Evolutionary conservation across 495 filamentous ascomycete species (phyloP).

Genomic region (Lasiosphaeria miniovina): DNA sequence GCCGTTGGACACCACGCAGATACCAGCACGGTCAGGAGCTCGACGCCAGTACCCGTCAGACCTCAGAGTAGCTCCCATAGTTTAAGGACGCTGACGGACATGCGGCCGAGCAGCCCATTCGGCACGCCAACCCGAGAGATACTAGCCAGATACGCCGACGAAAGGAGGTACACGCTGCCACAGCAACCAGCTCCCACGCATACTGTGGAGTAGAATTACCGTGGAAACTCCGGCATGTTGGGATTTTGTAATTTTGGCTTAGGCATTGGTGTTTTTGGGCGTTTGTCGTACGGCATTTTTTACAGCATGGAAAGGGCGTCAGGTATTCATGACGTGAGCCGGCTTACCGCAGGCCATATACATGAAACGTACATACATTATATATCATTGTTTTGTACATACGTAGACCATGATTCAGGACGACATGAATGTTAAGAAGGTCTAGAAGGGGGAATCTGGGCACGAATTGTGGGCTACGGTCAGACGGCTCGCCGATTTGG

Average conservation of each 20-base stretch:
- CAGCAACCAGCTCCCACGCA: neutral
- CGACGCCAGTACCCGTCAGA: constrained; percentile 1
- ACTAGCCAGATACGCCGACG: constrained; percentile 14
- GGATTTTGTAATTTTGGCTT: neutral
- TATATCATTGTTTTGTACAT: neutral
- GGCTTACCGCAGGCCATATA: neutral
- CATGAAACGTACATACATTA: neutral
- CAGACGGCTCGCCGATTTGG: too few relatives aligned
- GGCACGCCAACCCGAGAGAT: constrained; percentile 9
- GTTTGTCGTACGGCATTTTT: neutral
- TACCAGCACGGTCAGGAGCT: neutral
- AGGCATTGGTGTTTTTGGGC: neutral
- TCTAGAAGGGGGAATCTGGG: too few relatives aligned
- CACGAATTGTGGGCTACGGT: too few relatives aligned
- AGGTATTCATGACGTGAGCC: neutral
- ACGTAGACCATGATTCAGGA: too few relatives aligned
- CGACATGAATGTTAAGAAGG: too few relatives aligned
- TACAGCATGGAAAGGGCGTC: neutral
- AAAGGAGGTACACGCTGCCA: constrained; percentile 1
- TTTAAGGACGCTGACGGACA: constrained; percentile 12
- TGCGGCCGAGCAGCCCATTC: constrained; percentile 13
- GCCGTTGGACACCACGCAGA: constrained; percentile 5
- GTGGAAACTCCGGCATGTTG: neutral
- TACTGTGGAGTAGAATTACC: neutral
- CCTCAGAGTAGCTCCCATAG: constrained; percentile 18